Evolutionary conservation across 345 rosid genomes (phyloP).

Genomic region (Populus pruinosa): DNA sequence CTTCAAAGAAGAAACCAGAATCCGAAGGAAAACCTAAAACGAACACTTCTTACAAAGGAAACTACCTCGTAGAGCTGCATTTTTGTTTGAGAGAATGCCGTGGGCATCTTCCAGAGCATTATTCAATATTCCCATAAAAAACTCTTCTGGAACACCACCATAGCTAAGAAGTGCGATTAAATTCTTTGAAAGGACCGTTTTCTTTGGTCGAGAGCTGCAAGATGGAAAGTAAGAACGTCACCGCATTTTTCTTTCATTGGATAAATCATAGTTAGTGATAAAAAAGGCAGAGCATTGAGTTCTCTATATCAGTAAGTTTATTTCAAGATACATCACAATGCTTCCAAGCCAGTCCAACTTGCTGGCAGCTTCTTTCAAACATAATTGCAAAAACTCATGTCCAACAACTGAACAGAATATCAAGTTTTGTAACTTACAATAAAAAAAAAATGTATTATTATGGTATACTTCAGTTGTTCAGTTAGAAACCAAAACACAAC

Average conservation of each 20-base stretch:
- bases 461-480: too few species aligned
- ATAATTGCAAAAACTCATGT: neutral
- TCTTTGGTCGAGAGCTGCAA: conserved; percentile 54
- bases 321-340: neutral
- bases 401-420: too few species aligned
- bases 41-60: neutral
- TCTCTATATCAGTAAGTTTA: neutral
- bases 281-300: neutral
- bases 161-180: conserved; percentile 63
- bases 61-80: conserved; percentile 56
- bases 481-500: neutral
- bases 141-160: conserved; percentile 71
- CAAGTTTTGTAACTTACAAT: too few species aligned
- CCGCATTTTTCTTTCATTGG: neutral
- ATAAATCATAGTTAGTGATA: neutral
- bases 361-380: neutral
- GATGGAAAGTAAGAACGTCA: conserved; percentile 15
- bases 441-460: too few species aligned
- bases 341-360: neutral
- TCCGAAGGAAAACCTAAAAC: neutral
- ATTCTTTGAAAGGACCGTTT: conserved; percentile 44
- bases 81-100: conserved; percentile 34
- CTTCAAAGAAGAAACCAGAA: neutral
- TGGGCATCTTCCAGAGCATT: conserved; percentile 51
- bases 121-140: conserved; percentile 46